phyloP scores from a whole-genome alignment of 768 basidiomycete genomes.

The Serendipita sp. region DNA sequence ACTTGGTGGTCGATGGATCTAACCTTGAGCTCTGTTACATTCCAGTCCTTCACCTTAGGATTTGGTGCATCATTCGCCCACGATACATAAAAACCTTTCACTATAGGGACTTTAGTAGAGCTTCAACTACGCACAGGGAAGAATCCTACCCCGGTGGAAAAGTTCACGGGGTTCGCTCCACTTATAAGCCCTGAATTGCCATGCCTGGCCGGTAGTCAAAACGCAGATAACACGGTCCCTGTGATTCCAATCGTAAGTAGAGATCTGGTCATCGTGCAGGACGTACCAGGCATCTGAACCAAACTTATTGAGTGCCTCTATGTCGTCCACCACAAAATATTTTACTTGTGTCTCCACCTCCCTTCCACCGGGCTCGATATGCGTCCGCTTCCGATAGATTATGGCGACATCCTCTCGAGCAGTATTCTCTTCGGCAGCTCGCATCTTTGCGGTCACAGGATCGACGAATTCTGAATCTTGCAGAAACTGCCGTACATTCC shows the following conservation, averaged over 20 bases:
- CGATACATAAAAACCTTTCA: slow-evolving; percentile 91
- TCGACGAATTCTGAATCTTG: slow-evolving; percentile 64
- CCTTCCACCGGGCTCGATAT: slow-evolving; percentile 48
- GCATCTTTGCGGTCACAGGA: slow-evolving; percentile 25
- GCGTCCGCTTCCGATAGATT: slow-evolving; percentile 72
- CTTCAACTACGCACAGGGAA: neutral
- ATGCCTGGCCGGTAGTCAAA: slow-evolving; percentile 94
- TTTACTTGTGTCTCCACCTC: slow-evolving; percentile 34
- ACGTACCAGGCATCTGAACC: slow-evolving; percentile 72
- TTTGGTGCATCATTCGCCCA: slow-evolving; percentile 89
- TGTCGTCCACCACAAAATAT: slow-evolving; percentile 83
- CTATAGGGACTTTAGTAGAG: slow-evolving; percentile 25
- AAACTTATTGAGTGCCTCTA: slow-evolving; percentile 85
- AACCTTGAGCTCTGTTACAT: slow-evolving; percentile 88
- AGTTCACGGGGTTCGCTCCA: slow-evolving; percentile 87
- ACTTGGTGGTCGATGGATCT: slow-evolving; percentile 11
- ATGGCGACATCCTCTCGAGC: slow-evolving; percentile 71
- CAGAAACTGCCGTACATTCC: slow-evolving; percentile 88
- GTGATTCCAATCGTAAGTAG: slow-evolving; percentile 5
- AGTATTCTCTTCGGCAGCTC: slow-evolving; percentile 49
- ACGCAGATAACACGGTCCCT: slow-evolving; percentile 90
- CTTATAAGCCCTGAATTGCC: slow-evolving; percentile 96
- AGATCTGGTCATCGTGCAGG: neutral
- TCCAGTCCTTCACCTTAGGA: slow-evolving; percentile 86
- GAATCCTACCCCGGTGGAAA: slow-evolving; percentile 73